Evolutionary conservation across 306 rosid genomes (phyloP), one percentile per base, ranked within the genome.

Genomic region (Vicia villosa): DNA sequence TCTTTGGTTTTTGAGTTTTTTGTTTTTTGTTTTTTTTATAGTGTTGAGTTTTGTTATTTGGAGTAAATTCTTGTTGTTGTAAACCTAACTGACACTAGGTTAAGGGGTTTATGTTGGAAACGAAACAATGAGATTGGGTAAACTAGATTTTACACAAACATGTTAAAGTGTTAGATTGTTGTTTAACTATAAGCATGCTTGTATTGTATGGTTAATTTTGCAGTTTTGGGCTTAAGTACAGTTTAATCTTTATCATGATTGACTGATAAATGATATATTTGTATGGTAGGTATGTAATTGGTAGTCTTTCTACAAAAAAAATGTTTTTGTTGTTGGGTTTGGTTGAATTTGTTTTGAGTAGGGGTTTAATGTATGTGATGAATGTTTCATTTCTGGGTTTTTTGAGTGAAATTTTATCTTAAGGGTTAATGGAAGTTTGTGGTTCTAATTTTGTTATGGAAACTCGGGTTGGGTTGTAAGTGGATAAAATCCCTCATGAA

Each of bases 321-420:
- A 21, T 6, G 13, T 8, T 42, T 63, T 43, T 43, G 4, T 24
- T 14, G 56, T 24, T 62, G n/a, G 14, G 66, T 8, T 54, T 8
- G 24, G 9, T 55, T 55, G n/a, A n/a, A 52, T 17, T 22, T 40
- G 43, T 10, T 26, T 22, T 36, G 12, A 66, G 13, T 13, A 3
- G n/a, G 8, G 49, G 32, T 28, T 4, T 32, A 32, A 6, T 11
- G 60, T 28, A 24, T 16, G 34, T 6, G 16, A 16, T 41, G 28
- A 19, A 60, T 51, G 46, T 40, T 73, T 4, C 19, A 11, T 51
- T 64, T 73, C 5, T 52, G 17, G 14, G 19, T 54, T 52, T 52
- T 19, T 40, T 5, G 0, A 28, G 41, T 50, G 55, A 24, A 37
- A 22, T 13, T 47, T 51, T 38, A 20, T 37, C 0, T 51, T 41